These are phyloP conservation scores for Cercospora sojina DNA, from an alignment of 2,329 filamentous ascomycete genomes.

Conservation along the genomic window DNA sequence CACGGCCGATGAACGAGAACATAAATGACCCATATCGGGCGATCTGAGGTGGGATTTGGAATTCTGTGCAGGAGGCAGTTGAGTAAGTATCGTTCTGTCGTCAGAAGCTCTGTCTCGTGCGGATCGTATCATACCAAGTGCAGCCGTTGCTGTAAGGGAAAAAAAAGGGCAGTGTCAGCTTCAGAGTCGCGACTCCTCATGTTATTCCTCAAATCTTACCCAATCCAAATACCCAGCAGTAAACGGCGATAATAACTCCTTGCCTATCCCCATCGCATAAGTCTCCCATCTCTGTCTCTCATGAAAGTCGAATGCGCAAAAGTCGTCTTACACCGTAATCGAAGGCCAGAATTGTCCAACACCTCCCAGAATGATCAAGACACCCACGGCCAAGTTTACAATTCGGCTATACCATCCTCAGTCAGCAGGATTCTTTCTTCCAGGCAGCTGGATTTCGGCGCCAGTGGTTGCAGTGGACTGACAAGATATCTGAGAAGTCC, in stretches of 20 bases:
- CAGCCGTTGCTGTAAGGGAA: slow-evolving; percentile 63
- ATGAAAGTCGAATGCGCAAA: not conserved
- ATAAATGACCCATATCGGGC: slow-evolving; percentile 95
- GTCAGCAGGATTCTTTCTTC: slow-evolving; percentile 8
- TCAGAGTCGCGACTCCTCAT: not conserved
- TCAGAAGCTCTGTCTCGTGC: not conserved
- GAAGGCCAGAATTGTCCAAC: slow-evolving; percentile 66
- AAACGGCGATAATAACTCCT: slow-evolving; percentile 74
- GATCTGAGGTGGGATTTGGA: slow-evolving; percentile 90
- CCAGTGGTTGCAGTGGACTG: slow-evolving; percentile 45
- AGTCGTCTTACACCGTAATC: slow-evolving; percentile 55
- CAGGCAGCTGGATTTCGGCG: slow-evolving; percentile 13
- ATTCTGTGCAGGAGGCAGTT: slow-evolving; percentile 62
- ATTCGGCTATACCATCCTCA: slow-evolving; percentile 66
- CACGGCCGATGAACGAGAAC: slow-evolving; percentile 95
- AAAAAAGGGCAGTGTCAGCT: slow-evolving; percentile 13
- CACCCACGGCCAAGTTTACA: slow-evolving; percentile 85
- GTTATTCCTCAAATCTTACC: slow-evolving; percentile 52
- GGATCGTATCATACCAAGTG: slow-evolving; percentile 43
- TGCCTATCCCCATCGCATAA: slow-evolving; percentile 50
- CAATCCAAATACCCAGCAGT: slow-evolving; percentile 88
- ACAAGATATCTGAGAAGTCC: slow-evolving; percentile 94
- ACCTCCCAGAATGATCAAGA: slow-evolving; percentile 84
- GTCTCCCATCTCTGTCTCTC: not conserved
- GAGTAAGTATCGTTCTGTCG: not conserved